phyloP scores from a whole-genome alignment of 192 early-diverging fungal species.

The Thoreauomyces humboldtii region DNA sequence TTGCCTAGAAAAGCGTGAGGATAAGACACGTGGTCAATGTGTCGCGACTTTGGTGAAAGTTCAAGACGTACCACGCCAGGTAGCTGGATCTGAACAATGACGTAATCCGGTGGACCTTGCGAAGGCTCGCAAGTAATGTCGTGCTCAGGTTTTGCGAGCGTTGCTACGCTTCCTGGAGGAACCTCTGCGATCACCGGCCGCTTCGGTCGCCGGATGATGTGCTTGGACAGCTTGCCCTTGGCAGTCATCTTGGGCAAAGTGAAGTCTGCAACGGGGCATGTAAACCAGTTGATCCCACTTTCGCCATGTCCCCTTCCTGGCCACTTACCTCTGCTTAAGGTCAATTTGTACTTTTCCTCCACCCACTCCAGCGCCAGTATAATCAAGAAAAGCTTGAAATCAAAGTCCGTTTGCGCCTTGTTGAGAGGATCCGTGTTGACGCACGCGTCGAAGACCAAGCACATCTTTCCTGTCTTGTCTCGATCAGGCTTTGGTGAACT shows the following conservation, averaged over 20 bases:
- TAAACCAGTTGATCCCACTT: conserved; percentile 1
- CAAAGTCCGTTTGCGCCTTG: conserved; percentile 54
- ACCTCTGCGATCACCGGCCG: conserved; percentile 45
- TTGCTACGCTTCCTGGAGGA: neutral
- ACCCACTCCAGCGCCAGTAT: conserved; percentile 66
- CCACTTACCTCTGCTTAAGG: conserved; percentile 56
- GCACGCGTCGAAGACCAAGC: conserved; percentile 68
- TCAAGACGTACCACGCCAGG: conserved; percentile 25
- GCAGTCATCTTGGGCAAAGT: conserved; percentile 50
- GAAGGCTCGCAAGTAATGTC: conserved; percentile 14
- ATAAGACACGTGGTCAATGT: too few relatives aligned
- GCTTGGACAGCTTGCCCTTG: conserved; percentile 59
- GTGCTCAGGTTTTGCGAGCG: conserved; percentile 18
- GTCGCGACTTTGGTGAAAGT: too few relatives aligned
- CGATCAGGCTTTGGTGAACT: conserved; percentile 47
- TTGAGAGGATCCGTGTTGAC: conserved; percentile 55
- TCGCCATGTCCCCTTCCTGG: neutral
- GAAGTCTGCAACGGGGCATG: conserved; percentile 46
- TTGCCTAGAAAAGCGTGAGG: too few relatives aligned
- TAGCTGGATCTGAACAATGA: conserved; percentile 18
- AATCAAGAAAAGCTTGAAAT: conserved; percentile 66
- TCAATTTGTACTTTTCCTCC: conserved; percentile 59
- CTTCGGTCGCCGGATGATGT: conserved; percentile 53
- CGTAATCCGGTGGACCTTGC: conserved; percentile 12
- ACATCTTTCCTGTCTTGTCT: conserved; percentile 47